Base-by-base conservation (phyloP, 345 rosid species). In the Heritiera fomes region DNA sequence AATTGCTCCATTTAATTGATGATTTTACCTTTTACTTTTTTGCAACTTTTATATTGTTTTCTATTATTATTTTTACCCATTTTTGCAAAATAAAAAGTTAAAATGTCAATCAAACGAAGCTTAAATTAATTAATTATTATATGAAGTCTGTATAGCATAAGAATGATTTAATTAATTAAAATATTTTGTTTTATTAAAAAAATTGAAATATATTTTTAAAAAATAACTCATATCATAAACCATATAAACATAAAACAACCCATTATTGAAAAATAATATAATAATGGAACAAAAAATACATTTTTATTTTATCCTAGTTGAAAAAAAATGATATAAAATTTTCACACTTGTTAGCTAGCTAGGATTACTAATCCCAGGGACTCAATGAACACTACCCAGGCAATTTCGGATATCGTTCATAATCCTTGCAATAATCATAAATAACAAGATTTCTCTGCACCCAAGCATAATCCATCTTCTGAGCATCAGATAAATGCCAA, bases 401-500 rank as follows among this genome's bases (percentile, higher is more conserved):
- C 83, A 89, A 12, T 4, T 82, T 85, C 2, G 92, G 83, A 63
- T 56, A 96, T 76, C 99, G 84, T 38, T 91, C 85, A 28, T 71
- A 55, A 56, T 96, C 99, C 74, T 84, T 73, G 75, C 99, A 96
- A 13, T 96, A 96, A 80, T 96, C 99, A 59, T 96, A 96, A 46
- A 94, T 85, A 32, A 96, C 97, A 28, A 92, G 89, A 86, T 96
- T 94, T 71, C 99, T 89, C 85, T 88, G 89, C 28, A 94, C 90
- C 99, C 99, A 94, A 18, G 95, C 95, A 71, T 80, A 88, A 79
- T 96, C 98, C 90, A 71, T 82, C 86, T 92, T 96, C 82, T 94
- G 98, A 0, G 88, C 59, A 77, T 86, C 91, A 0, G 97, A 85
- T 23, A 96, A 85, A 69, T 96, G 97, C 97, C 98, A 94, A 18